These are phyloP conservation scores for Kwoniella shivajii DNA, from an alignment of 1,284 basidiomycete genomes.

Conservation along the genomic window DNA sequence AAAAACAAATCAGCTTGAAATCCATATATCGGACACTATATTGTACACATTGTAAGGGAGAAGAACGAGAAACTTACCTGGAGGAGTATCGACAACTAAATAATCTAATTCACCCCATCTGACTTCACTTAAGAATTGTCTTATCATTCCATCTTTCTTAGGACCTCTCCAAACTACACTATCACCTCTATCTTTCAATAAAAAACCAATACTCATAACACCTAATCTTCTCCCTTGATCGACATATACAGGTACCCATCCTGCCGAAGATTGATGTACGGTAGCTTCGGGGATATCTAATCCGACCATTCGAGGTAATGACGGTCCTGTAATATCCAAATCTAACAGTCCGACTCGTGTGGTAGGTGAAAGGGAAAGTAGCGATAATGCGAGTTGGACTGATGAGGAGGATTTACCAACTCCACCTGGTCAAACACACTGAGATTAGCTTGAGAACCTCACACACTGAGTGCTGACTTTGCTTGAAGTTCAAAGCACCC, in stretches of 20 bases:
- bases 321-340: constrained; percentile 94
- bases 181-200: constrained; percentile 85
- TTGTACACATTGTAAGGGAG: no score
- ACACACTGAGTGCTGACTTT: no score
- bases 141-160: constrained; percentile 99
- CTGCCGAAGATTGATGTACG: constrained; percentile 89
- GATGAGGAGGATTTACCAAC: constrained; percentile 98
- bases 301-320: constrained; percentile 95
- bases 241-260: constrained; percentile 97
- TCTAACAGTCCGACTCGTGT: constrained; percentile 86
- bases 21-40: no score
- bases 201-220: constrained; percentile 96
- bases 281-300: constrained; percentile 65
- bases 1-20: no score
- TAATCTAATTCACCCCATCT: constrained; percentile 97
- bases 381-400: constrained; percentile 85
- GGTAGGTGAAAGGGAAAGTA: constrained; percentile 65
- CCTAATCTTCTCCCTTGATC: constrained; percentile 74
- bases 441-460: neutral
- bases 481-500: constrained; percentile 16
- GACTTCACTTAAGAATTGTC: constrained; percentile 95
- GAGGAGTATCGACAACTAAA: constrained; percentile 95
- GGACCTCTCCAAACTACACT: constrained; percentile 98
- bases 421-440: constrained; percentile 62
- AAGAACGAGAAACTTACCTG: constrained; percentile 63